Evolutionary conservation across 2,329 filamentous ascomycete species (phyloP).

Genomic region (Fusarium oxysporum): DNA sequence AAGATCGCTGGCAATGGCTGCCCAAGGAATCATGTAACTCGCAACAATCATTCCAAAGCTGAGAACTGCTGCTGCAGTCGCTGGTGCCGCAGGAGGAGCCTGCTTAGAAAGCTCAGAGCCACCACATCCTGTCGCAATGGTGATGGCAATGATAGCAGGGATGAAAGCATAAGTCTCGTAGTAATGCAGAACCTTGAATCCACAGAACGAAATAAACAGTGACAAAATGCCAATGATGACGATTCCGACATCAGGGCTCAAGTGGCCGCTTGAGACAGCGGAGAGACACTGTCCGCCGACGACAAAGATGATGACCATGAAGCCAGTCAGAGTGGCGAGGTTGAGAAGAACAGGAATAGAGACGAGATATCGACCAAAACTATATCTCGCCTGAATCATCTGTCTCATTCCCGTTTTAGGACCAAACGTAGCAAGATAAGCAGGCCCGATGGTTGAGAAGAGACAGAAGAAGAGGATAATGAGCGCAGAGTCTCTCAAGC

Average conservation of each 20-base stretch:
- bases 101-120: conserved; percentile 63
- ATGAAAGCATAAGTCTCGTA: conserved; percentile 70
- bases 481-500: conserved; percentile 66
- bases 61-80: conserved; percentile 61
- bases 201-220: conserved; percentile 71
- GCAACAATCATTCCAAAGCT: conserved; percentile 71
- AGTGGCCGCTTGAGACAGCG: conserved; percentile 60
- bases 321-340: conserved; percentile 71
- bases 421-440: conserved; percentile 68
- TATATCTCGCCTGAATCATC: conserved; percentile 73
- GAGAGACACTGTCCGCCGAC: conserved; percentile 70
- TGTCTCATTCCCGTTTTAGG: conserved; percentile 73
- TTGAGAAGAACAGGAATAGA: conserved; percentile 72
- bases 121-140: conserved; percentile 66
- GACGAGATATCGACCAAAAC: conserved; percentile 69
- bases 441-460: conserved; percentile 64
- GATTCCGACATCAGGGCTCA: conserved; percentile 68
- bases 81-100: conserved; percentile 52
- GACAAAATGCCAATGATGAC: conserved; percentile 68
- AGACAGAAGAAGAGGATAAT: conserved; percentile 74
- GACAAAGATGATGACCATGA: conserved; percentile 71
- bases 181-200: conserved; percentile 66
- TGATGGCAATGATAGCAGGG: conserved; percentile 64
- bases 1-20: conserved; percentile 68
- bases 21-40: conserved; percentile 73